These are phyloP conservation scores for Vitis hybrid DNA, from an alignment of 177 flowering plant genomes.

Conservation along the genomic window DNA sequence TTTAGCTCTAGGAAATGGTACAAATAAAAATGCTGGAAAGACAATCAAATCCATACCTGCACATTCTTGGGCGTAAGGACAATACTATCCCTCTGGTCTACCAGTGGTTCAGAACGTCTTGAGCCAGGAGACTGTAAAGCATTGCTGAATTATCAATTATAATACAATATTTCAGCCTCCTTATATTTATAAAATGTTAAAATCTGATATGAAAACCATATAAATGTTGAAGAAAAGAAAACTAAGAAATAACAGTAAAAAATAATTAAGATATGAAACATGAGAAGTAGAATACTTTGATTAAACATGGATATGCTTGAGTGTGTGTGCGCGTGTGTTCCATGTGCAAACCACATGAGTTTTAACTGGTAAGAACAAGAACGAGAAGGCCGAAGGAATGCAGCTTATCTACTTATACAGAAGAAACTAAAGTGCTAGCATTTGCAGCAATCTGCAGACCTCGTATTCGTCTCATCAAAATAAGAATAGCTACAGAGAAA, in stretches of 20 bases:
- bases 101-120: slow-evolving; percentile 62
- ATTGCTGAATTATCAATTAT: slow-evolving; percentile 40
- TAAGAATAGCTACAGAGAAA: neutral
- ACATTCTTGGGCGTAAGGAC: slow-evolving; percentile 95
- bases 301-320: no score
- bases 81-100: slow-evolving; percentile 73
- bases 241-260: neutral
- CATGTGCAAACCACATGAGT: neutral
- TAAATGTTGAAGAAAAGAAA: neutral
- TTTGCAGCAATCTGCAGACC: neutral
- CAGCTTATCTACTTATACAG: no score
- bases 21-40: no score
- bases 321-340: neutral
- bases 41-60: slow-evolving; percentile 56
- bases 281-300: no score
- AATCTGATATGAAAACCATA: neutral
- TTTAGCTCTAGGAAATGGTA: no score
- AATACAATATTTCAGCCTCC: slow-evolving; percentile 4
- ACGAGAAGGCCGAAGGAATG: no score
- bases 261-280: no score
- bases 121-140: slow-evolving; percentile 67
- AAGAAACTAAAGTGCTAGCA: neutral
- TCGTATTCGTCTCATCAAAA: neutral
- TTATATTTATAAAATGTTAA: slow-evolving; percentile 1
- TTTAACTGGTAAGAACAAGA: no score